phyloP scores from a whole-genome alignment of 331 rosid genomes.

The Acacia pycnantha region DNA sequence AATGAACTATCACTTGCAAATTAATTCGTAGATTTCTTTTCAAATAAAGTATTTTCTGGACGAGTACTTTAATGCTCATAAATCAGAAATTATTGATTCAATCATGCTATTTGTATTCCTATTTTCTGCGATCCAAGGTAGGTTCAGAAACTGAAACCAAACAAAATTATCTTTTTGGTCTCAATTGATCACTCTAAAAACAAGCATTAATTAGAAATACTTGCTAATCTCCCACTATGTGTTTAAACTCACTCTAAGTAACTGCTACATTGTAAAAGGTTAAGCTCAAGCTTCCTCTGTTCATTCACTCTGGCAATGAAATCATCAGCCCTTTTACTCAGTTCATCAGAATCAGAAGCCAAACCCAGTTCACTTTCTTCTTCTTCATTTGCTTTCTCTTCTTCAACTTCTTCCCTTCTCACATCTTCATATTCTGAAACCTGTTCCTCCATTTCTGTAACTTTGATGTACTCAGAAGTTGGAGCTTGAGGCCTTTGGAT shows the following conservation, averaged over 20 bases:
- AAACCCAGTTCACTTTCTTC: background rate
- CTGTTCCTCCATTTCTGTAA: background rate
- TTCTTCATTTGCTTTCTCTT: slow-evolving; percentile 22
- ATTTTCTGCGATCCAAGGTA: background rate
- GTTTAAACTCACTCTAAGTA: background rate
- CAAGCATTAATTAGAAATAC: background rate
- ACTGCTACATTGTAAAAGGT: slow-evolving; percentile 21
- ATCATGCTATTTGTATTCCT: background rate
- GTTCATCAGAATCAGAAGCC: slow-evolving; percentile 26
- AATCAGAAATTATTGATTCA: background rate
- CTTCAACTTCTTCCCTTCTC: background rate
- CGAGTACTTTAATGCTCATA: background rate
- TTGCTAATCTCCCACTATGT: background rate
- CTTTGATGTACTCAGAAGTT: background rate
- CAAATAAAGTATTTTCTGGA: background rate
- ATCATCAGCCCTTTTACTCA: slow-evolving; percentile 63
- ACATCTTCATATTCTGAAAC: slow-evolving; percentile 9
- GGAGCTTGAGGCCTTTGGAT: slow-evolving; percentile 28
- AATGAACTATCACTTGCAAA: no score
- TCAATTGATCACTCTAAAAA: background rate
- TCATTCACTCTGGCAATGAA: slow-evolving; percentile 55
- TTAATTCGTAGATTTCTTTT: background rate
- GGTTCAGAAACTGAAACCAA: background rate
- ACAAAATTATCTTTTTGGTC: background rate
- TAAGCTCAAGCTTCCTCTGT: slow-evolving; percentile 45